Base-by-base conservation (phyloP, 1,284 basidiomycete species). In the Amylostereum chailletii region DNA sequence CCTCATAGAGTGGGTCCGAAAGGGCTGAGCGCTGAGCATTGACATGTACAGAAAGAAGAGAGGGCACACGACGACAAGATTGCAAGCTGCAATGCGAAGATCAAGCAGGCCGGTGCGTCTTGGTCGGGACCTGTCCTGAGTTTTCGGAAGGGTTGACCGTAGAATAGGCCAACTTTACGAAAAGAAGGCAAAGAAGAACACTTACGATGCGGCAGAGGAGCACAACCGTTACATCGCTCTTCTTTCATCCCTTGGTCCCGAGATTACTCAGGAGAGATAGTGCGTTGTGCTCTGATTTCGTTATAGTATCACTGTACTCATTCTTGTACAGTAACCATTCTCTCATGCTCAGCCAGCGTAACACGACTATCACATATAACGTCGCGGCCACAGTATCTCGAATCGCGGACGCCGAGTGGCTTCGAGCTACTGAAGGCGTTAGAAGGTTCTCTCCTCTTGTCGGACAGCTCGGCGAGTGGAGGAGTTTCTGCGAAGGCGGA, bases 251-350 rank as follows among this genome's bases (percentile, higher is more conserved):
- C 63, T 89, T 10, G 86, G 86, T 0, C 83, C 84, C 6, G 86
- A 89, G 58, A 81, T 88, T 52, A 82, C 83, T 6, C 78, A 85
- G 59, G 82, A 86, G 59, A 88, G 86, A 71, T 78, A 82, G 86
- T 87, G 46, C 63, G 82, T 66, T 19, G 43, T 19, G 30, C 29
- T 47, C 19, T 38, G 31, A 43, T 19, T 31, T 43, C 50, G 44
- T 43, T 45, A 10, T 30, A 11, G 42, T 46, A 34, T 51, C 49
- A 42, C 31, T 42, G 26, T 26, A 38, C 46, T 47, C 52, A 37
- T 52, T 47, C 45, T 29, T 27, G 43, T 37, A 10, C 56, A 89
- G 86, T 58, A 82, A 86, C 44, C 87, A 90, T 60, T 65, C 80
- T 0, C 60, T 82, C 0, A 67, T 71, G 37, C 73, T 87, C 27